Conservation (phyloP, 768 basidiomycete species). For the Trametes cubensis region DNA sequence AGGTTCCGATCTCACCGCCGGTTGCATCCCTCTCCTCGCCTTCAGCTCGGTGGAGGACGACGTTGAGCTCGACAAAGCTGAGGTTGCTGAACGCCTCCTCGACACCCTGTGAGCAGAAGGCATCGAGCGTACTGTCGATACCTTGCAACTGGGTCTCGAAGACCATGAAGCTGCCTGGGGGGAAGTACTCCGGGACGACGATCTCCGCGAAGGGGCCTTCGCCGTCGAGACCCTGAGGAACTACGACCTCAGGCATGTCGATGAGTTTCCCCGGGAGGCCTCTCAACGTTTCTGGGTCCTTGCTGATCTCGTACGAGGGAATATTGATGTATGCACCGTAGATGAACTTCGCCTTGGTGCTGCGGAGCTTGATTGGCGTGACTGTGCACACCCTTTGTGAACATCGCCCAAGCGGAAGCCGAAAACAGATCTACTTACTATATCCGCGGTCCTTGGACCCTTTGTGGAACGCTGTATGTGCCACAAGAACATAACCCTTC, state of each 20-base stretch:
- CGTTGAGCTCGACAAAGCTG: conserved; percentile 86
- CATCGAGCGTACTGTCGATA: conserved; percentile 69
- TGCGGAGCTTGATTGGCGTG: conserved; percentile 78
- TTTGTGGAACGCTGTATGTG: conserved; percentile 90
- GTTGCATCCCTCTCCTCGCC: conserved; percentile 93
- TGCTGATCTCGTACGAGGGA: conserved; percentile 54
- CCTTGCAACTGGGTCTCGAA: conserved; percentile 86
- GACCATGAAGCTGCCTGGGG: conserved; percentile 94
- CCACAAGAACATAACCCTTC: conserved; percentile 89
- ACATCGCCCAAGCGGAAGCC: no score
- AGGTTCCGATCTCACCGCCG: conserved; percentile 75
- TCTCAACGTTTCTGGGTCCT: conserved; percentile 55
- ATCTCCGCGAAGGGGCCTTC: conserved; percentile 79
- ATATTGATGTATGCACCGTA: conserved; percentile 78
- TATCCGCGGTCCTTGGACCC: conserved; percentile 78
- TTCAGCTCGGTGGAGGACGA: conserved; percentile 82
- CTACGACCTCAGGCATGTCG: conserved; percentile 60
- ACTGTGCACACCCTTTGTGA: conserved; percentile 59
- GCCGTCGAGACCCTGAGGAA: conserved; percentile 62
- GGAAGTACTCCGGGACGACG: conserved; percentile 83
- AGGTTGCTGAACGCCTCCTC: conserved; percentile 74
- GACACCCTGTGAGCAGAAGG: conserved; percentile 69
- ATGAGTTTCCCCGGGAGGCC: conserved; percentile 75
- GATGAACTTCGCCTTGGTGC: conserved; percentile 79
- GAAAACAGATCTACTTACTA: no score